Base-by-base conservation (phyloP, 2,329 filamentous ascomycete genomes). In the Talaromyces funiculosus region DNA sequence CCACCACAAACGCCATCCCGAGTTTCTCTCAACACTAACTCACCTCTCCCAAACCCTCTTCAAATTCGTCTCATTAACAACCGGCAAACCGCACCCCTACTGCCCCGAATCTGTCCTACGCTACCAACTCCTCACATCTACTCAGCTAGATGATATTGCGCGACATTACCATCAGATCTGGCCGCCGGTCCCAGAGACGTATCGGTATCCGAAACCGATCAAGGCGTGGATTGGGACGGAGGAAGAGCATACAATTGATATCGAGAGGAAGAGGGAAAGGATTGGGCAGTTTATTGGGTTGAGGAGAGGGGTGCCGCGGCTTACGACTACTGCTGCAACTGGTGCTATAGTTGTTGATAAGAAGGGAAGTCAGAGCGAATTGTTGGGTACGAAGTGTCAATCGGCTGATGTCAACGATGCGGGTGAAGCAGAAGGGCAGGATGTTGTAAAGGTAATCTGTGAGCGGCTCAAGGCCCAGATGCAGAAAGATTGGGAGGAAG, bases 281-380 rank as follows among this genome's bases (percentile, higher is more conserved):
- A 76, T 77, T 45, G 77, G 77, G 1, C 64, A 70, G 6, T 80
- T 80, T 62, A 77, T 79, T 61, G 77, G 77, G 12, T 61, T 79
- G 20, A 57, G 65, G 37, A 75, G 71, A 71, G 75, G 55, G 69
- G 68, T 24, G 5, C 10, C 40, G 69, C 8, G 16, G 47, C 16
- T 10, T 4, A n/a, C 6, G 22, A 5, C 40, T 24, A 16, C 1
- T 26, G 16, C 3, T 42, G 22, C n/a, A 18, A 22, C 3, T 5
- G 24, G 14, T 45, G 16, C 26, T 29, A 26, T 8, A 18, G 24
- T 6, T 31, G 26, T 31, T 35, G 29, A 73, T n/a, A n/a, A n/a
- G n/a, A n/a, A n/a, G n/a, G n/a, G n/a, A n/a, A n/a, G n/a, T n/a
- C n/a, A n/a, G n/a, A 5, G 57, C 59, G 33, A 18, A n/a, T n/a